Evolutionary conservation across 345 rosid genomes (phyloP).

Genomic region (Syzygium grande): DNA sequence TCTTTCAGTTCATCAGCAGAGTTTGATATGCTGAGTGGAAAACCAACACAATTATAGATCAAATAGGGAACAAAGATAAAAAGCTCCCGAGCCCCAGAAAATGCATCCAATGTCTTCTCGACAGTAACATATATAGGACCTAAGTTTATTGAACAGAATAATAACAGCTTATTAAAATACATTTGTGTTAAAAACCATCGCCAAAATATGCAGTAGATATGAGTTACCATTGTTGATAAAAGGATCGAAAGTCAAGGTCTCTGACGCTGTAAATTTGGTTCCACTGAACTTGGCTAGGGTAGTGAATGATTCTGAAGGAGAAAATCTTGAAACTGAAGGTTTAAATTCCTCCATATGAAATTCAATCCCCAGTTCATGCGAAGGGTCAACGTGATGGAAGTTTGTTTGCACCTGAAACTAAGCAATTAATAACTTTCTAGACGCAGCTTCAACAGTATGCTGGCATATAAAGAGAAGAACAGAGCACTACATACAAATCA

Average conservation of each 20-base stretch:
- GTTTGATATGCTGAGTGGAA: conserved; percentile 63
- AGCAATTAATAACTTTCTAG: background rate
- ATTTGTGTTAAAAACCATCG: background rate
- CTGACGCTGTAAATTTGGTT: conserved; percentile 55
- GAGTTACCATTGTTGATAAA: conserved; percentile 39
- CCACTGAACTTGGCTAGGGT: conserved; percentile 61
- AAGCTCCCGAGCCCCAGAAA: conserved; percentile 86
- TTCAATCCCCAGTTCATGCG: conserved; percentile 68
- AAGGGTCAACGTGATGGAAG: conserved; percentile 87
- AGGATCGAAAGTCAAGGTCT: conserved; percentile 51
- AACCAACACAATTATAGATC: conserved; percentile 74
- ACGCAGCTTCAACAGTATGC: background rate
- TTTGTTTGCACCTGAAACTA: conserved; percentile 49
- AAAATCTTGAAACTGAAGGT: conserved; percentile 58
- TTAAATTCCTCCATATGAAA: conserved; percentile 52
- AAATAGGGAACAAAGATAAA: conserved; percentile 68
- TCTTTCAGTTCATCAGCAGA: conserved; percentile 40
- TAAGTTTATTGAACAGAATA: conserved; percentile 10
- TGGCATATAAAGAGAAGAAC: background rate
- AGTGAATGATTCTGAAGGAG: conserved; percentile 67
- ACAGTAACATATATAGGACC: conserved; percentile 60
- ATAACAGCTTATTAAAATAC: background rate
- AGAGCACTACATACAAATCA: background rate
- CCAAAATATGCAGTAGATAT: background rate
- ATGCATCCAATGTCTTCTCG: conserved; percentile 76